Evolutionary conservation across 2,329 filamentous ascomycete species (phyloP).

Genomic region (Zymoseptoria crescenta): DNA sequence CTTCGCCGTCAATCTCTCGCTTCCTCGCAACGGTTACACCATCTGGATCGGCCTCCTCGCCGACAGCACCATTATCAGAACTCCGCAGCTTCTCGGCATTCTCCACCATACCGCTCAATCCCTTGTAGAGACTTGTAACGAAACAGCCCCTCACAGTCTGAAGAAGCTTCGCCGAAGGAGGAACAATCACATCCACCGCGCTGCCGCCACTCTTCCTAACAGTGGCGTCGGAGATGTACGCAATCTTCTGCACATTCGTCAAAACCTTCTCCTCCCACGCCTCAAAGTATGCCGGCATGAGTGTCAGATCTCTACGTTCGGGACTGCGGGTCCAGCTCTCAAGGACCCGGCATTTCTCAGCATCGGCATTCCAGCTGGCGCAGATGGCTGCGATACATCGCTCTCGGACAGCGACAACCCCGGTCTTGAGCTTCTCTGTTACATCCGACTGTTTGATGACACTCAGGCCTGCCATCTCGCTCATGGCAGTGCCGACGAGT

Average conservation of each 20-base stretch:
- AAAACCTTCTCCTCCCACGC: slow-evolving; percentile 78
- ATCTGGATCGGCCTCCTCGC: slow-evolving; percentile 47
- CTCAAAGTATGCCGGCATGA: slow-evolving; percentile 79
- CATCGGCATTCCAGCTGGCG: slow-evolving; percentile 86
- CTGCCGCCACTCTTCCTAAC: slow-evolving; percentile 50
- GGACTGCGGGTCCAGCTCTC: slow-evolving; percentile 87
- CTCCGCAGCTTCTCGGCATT: slow-evolving; percentile 51
- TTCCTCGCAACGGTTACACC: slow-evolving; percentile 33
- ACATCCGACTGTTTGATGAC: slow-evolving; percentile 48
- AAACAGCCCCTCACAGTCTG: slow-evolving; percentile 90
- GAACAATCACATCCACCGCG: slow-evolving; percentile 69
- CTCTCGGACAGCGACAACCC: slow-evolving; percentile 74
- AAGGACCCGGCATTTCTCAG: slow-evolving; percentile 82
- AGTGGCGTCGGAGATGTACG: slow-evolving; percentile 84
- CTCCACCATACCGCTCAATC: slow-evolving; percentile 90
- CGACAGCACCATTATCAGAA: slow-evolving; percentile 31
- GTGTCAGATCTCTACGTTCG: slow-evolving; percentile 78
- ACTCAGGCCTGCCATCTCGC: slow-evolving; percentile 70
- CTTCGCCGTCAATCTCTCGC: slow-evolving; percentile 13
- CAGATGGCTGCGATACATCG: slow-evolving; percentile 79
- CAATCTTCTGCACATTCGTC: slow-evolving; percentile 83
- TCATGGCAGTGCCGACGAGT: slow-evolving; percentile 76
- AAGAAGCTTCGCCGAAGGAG: slow-evolving; percentile 77
- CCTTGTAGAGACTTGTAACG: slow-evolving; percentile 87
- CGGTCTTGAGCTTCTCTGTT: slow-evolving; percentile 61